Percentiles rank a stretch among this genome's conserved stretches.
These are phyloP conservation scores for Pythium aristosporum DNA, from an alignment of 352 stramenopile genomes.

Conservation along the genomic window DNA sequence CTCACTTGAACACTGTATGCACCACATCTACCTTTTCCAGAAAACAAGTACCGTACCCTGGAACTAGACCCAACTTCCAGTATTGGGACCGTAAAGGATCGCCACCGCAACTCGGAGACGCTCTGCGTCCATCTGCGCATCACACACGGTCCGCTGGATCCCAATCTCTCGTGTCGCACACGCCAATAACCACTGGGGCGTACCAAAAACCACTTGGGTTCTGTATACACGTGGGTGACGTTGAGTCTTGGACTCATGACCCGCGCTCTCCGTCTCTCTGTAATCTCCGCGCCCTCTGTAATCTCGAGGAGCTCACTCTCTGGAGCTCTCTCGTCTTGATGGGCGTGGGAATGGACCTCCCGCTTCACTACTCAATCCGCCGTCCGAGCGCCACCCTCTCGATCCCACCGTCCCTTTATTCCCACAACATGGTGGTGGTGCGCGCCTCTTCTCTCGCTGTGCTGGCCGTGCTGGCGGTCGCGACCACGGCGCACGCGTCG, in stretches of 20 bases:
- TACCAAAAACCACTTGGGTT: slow-evolving; percentile 19
- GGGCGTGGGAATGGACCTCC: neutral
- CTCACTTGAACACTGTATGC: slow-evolving; percentile 3
- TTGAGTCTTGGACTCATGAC: neutral
- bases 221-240: slow-evolving; percentile 12
- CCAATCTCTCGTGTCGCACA: neutral
- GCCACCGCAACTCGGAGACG: neutral
- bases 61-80: neutral
- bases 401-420: neutral
- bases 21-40: neutral
- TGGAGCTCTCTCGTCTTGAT: neutral
- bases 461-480: neutral
- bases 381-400: neutral
- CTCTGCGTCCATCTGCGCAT: neutral
- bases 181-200: neutral
- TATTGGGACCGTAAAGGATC: slow-evolving; percentile 13
- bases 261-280: neutral
- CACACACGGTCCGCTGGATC: neutral
- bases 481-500: slow-evolving; percentile 14
- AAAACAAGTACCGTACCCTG: slow-evolving; percentile 11
- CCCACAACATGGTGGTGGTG: slow-evolving; percentile 10
- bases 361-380: slow-evolving; percentile 19
- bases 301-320: neutral
- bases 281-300: neutral
- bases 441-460: neutral